Percentiles rank a stretch among this genome's conserved stretches.
Conservation (phyloP, 2,329 filamentous ascomycete species). For the Metarhizium rileyi region DNA sequence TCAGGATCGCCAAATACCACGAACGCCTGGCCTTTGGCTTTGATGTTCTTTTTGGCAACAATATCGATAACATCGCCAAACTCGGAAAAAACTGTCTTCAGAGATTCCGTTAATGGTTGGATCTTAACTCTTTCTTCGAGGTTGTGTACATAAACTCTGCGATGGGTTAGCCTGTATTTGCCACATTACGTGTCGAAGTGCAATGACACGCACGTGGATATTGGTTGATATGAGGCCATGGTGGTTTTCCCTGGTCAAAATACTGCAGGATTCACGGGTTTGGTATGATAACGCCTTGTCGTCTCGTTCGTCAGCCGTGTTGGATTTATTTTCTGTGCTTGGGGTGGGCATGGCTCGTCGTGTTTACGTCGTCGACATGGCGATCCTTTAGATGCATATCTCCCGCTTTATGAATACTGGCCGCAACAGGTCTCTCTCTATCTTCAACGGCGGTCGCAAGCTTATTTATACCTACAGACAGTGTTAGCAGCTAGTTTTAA, state of each 20-base stretch:
- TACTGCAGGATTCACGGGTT: too few species aligned
- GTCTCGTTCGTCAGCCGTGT: too few species aligned
- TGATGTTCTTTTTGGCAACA: constrained; percentile 80
- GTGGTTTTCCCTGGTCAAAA: neutral
- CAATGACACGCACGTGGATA: constrained; percentile 67
- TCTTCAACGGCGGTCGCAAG: too few species aligned
- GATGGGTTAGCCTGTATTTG: constrained; percentile 24
- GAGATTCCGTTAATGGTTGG: constrained; percentile 61
- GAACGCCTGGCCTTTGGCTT: constrained; percentile 92
- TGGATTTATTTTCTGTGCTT: too few species aligned
- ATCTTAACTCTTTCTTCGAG: constrained; percentile 88
- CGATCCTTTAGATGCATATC: neutral
- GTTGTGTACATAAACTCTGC: constrained; percentile 65
- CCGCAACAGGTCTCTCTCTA: too few species aligned
- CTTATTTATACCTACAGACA: too few species aligned
- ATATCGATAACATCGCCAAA: constrained; percentile 81
- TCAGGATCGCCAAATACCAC: constrained; percentile 80
- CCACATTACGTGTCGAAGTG: constrained; percentile 50
- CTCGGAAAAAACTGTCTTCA: constrained; percentile 73
- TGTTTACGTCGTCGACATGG: neutral
- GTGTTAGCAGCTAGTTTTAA: too few species aligned
- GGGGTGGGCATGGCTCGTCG: neutral
- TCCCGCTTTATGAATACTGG: neutral
- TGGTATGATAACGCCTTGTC: too few species aligned
- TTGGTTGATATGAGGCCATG: constrained; percentile 26